Conservation (phyloP, 331 rosid species). For the Stylosanthes scabra region DNA sequence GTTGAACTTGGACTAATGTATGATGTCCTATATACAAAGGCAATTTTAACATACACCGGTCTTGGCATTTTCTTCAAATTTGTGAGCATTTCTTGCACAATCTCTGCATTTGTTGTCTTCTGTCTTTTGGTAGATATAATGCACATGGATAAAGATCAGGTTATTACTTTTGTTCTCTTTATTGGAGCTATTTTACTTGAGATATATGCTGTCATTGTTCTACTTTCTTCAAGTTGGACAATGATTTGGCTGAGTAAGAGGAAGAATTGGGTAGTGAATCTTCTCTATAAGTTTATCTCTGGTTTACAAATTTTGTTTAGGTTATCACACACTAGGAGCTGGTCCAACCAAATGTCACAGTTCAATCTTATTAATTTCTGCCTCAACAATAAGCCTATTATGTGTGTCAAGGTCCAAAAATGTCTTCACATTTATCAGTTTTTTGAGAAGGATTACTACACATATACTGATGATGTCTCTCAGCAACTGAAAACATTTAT, state of each 20-base stretch:
- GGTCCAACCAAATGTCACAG: conserved; percentile 45
- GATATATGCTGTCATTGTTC: conserved; percentile 30
- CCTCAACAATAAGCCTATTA: conserved; percentile 23
- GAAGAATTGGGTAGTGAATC: neutral
- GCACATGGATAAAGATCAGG: conserved; percentile 10
- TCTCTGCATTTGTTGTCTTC: conserved; percentile 31
- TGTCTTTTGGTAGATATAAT: neutral
- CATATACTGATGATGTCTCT: neutral
- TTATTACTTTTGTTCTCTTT: conserved; percentile 29
- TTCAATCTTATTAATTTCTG: conserved; percentile 36
- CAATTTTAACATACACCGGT: conserved; percentile 26
- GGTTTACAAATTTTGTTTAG: neutral
- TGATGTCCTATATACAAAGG: conserved; percentile 52
- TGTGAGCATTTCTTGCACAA: conserved; percentile 33
- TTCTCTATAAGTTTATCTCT: neutral
- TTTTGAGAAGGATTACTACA: conserved; percentile 26
- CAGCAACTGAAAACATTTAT: conserved; percentile 17
- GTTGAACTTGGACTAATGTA: conserved; percentile 55
- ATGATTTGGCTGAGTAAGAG: conserved; percentile 37
- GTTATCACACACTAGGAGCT: conserved; percentile 16
- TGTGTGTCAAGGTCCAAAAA: conserved; percentile 4
- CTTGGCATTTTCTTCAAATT: conserved; percentile 28
- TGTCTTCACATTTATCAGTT: neutral
- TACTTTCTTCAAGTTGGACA: conserved; percentile 41
- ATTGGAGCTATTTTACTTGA: conserved; percentile 40